Conservation (phyloP, 352 stramenopile genomes). For the Phytophthora sp. region DNA sequence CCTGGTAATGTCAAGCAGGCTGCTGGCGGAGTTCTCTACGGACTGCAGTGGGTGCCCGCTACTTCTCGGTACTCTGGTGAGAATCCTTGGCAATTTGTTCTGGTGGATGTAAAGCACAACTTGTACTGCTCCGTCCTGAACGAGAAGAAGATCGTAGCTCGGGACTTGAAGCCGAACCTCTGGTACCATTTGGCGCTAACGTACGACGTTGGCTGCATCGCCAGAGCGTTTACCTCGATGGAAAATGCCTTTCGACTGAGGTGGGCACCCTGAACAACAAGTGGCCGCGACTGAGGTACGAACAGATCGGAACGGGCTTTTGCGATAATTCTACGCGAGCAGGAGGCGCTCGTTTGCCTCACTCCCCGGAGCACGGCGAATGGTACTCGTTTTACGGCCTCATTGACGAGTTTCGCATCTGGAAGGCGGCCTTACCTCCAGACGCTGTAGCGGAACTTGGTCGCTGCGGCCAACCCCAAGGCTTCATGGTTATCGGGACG, state of each 20-base stretch:
- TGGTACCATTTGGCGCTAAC: slow-evolving; percentile 55
- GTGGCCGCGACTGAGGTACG: slow-evolving; percentile 29
- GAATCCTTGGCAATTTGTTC: slow-evolving; percentile 4
- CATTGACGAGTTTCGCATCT: slow-evolving; percentile 38
- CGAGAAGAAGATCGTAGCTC: slow-evolving; percentile 20
- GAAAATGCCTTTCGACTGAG: slow-evolving; percentile 21
- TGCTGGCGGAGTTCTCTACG: slow-evolving; percentile 25
- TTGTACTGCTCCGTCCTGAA: slow-evolving; percentile 28
- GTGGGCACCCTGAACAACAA: slow-evolving; percentile 18
- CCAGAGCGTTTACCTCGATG: slow-evolving; percentile 48
- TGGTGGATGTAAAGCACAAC: slow-evolving; percentile 22
- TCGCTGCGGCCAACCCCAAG: not conserved
- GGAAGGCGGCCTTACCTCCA: slow-evolving; percentile 2
- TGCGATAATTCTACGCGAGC: slow-evolving; percentile 4
- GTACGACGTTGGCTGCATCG: slow-evolving; percentile 21
- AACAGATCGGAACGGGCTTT: slow-evolving; percentile 43
- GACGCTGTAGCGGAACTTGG: slow-evolving; percentile 11
- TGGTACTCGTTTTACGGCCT: slow-evolving; percentile 48
- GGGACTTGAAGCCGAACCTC: slow-evolving; percentile 24
- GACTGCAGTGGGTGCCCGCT: slow-evolving; percentile 7
- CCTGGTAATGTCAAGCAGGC: not conserved
- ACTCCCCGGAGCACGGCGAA: slow-evolving; percentile 5
- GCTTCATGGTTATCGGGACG: not conserved
- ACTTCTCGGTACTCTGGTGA: not conserved
- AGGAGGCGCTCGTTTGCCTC: slow-evolving; percentile 10